Evolutionary conservation across 2,329 filamentous ascomycete species (phyloP), one percentile per base, ranked within the genome.

Genomic region (Xylaria sp.): DNA sequence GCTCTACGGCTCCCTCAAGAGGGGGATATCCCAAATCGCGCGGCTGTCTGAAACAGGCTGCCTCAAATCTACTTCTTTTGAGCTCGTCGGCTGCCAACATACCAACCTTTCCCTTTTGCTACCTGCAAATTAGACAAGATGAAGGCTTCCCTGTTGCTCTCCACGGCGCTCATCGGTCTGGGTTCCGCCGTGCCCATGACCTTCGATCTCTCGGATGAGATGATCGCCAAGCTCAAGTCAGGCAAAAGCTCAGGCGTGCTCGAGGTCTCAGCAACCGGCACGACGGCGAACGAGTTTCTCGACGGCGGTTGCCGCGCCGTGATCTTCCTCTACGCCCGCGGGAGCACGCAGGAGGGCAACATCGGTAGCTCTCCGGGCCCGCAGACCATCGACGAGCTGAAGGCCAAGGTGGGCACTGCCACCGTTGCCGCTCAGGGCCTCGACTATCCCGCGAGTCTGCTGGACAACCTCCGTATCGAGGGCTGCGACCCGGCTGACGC

Each of bases 331-430:
- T 81, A 77, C 53, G 80, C 80, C 2, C 78, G 80, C 22, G 80
- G 79, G 1, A 80, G 77, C 2, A 78, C 76, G 10, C 80, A 82
- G 57, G 63, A 72, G 0, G 80, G 80, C 51, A 81, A 81, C 61
- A 72, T 81, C 61, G 75, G 75, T 22, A 68, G 68, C 11, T 69
- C 72, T 6, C 75, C 75, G 10, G 76, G 76, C 0, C 74, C 74
- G 59, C 69, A 77, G 4, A 81, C 79, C 1, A 89, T 91, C 64
- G 77, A 78, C 6, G 79, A 84, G 56, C 81, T 91, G 15, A 88
- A 83, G 3, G 74, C 80, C 1, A 78, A 82, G 15, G 62, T 75
- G 10, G 72, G 72, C 22, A 27, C 60, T 4, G 20, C 39, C 17
- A 15, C 20, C 1, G 73, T 76, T 9, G 73, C 74, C 0, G 74